Evolutionary conservation across 2,329 filamentous ascomycete species (phyloP).

Genomic region (Botryotinia globosa): DNA sequence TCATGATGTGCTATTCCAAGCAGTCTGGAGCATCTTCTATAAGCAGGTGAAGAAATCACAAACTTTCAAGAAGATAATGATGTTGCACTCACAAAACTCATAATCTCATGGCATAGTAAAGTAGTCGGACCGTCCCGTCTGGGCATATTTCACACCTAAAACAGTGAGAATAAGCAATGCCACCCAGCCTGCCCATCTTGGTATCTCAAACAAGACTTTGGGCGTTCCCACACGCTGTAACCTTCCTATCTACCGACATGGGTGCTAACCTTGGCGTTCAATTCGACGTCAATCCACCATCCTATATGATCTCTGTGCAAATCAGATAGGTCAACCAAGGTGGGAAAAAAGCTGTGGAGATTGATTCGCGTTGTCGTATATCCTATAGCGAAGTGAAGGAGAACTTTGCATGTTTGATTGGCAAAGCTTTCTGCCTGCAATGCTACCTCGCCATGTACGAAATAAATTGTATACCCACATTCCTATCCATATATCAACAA

Average conservation of each 20-base stretch:
- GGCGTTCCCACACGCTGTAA: neutral
- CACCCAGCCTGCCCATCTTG: neutral
- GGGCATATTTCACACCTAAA: neutral
- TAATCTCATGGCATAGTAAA: neutral
- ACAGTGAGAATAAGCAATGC: neutral
- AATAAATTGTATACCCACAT: neutral
- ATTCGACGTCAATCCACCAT: neutral
- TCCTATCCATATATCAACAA: neutral
- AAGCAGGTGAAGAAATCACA: neutral
- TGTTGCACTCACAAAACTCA: neutral
- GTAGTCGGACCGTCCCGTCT: neutral
- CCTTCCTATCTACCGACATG: neutral
- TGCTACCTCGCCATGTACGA: neutral
- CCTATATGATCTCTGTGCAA: neutral
- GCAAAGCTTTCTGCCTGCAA: neutral
- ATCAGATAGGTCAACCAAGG: neutral
- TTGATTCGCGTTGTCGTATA: neutral
- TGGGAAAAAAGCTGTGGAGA: neutral
- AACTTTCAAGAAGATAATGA: neutral
- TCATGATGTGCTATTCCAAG: neutral
- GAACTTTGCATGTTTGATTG: neutral
- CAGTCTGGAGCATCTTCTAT: neutral
- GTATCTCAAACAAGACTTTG: neutral
- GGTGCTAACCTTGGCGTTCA: neutral
- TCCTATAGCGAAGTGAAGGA: neutral